phyloP scores from a whole-genome alignment of 108 stramenopile genomes.

The Schizochytrium sp. region DNA sequence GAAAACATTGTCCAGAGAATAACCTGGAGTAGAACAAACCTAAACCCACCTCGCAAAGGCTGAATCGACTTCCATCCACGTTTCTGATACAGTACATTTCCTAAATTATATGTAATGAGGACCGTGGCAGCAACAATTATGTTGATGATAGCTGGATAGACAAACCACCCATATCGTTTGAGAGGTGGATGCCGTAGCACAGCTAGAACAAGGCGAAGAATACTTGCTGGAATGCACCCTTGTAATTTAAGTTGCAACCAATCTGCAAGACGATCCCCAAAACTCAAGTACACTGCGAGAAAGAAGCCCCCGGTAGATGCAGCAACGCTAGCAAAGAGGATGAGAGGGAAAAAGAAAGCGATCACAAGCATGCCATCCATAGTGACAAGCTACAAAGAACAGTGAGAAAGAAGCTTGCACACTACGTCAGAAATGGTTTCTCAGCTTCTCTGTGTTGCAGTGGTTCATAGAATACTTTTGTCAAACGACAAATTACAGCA shows the following conservation, averaged over 20 bases:
- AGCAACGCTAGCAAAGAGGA: constrained; percentile 25
- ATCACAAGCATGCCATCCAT: constrained; percentile 53
- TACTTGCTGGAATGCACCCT: background rate
- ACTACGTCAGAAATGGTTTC: no score
- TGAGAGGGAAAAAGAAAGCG: constrained; percentile 52
- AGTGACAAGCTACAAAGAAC: background rate
- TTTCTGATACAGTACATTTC: constrained; percentile 53
- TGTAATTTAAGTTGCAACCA: background rate
- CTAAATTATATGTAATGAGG: constrained; percentile 18
- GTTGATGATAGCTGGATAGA: constrained; percentile 34
- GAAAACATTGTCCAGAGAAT: constrained; percentile 29
- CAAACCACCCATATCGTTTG: background rate
- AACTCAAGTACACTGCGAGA: background rate
- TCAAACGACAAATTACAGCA: no score
- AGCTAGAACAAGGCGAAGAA: background rate
- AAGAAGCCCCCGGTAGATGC: constrained; percentile 16
- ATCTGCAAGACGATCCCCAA: constrained; percentile 34
- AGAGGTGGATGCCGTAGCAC: constrained; percentile 30
- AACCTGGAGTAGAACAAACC: constrained; percentile 45
- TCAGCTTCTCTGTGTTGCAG: no score
- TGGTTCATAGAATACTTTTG: no score
- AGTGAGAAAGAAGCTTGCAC: no score
- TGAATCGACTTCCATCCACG: constrained; percentile 40
- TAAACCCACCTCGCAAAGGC: constrained; percentile 48
- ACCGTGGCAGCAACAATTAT: background rate